Base-by-base conservation (phyloP, 495 filamentous ascomycete genomes). In the Penicillium atrosanguineum region DNA sequence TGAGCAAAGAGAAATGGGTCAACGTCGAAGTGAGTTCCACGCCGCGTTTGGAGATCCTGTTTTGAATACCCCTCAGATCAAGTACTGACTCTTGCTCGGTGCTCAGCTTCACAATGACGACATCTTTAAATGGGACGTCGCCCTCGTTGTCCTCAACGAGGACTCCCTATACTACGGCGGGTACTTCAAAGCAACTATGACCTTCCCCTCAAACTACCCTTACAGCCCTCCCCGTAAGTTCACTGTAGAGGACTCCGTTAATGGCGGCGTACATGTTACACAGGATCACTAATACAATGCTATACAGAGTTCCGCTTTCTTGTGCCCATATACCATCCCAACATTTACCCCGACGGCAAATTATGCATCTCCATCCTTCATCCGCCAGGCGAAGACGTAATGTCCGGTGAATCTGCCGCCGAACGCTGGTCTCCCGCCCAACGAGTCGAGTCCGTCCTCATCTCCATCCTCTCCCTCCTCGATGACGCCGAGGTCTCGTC, bases 281-380 rank as follows among this genome's bases (percentile, higher is more conserved):
- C 31, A 34, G 11, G 14, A 14, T 31, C 14, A 34, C 31, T 34
- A 14, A 34, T 8, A 4, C 2, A 12, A 34, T 8, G 12, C 9
- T 12, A 34, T 15, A 4, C 61, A 70, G 88, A 87, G 64, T 98
- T 98, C 75, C 84, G 85, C 46, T 97, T 98, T 77, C 64, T 82
- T 15, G 79, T 84, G 8, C 88, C 91, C 20, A 79, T 92, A 42
- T 90, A 86, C 70, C 94, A 98, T 71, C 94, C 94, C 6, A 98
- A 98, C 67, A 85, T 98, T 67, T 96, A 97, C 70, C 69, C 80
- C 7, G 88, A 96, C 69, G 94, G 94, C 59, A 86, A 85, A 49
- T 81, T 97, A 16, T 97, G 94, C 76, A 97, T 98, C 67, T 96
- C 92, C 38, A 98, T 98, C 61, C 83, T 98, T 5, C 93, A 98